Base-by-base conservation (phyloP, 83 land plant genomes). In the Picea mariana region DNA sequence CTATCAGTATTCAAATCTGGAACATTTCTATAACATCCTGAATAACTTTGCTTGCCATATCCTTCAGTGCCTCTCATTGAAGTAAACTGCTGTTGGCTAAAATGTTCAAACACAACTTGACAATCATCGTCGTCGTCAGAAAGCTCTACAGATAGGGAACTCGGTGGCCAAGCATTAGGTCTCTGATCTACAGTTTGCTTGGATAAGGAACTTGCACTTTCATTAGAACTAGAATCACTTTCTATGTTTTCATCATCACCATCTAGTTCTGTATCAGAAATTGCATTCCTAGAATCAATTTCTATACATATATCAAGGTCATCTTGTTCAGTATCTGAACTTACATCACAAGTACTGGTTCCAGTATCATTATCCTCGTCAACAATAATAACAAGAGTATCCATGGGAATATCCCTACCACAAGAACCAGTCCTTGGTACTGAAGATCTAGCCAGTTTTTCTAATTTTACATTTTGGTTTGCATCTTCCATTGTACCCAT, bases 1-100 rank as follows among this genome's bases (percentile, higher is more conserved):
- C 71, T 65, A 67, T 88, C 92, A 67, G 77, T 81, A n/a, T 85
- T 89, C 18, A 84, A 79, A 11, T 58, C 67, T 72, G 23, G 9
- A 42, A 42, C 44, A 72, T 18, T 40, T 40, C 55, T n/a, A 72
- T 20, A 72, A 17, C 11, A 20, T 72, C 13, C 76, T 42, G 76
- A 67, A 27, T 82, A 23, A 44, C 81, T 62, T 27, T 52, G 55
- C 62, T 44, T 67, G 52, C 47, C 59, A 49, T 81, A 64, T 20
- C 49, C 76, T 21, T 49, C 58, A 40, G 40, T 82, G 20, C 83
- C 71, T 69, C 82, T 89, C 31, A 71, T 68, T 9, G 81, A 63
- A 15, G 65, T 81, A 2, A 82, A 61, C 17, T 85, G 81, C 5
- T 72, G 67, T 9, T 31, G 71, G 67, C 69, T 76, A 65, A 60